Evolutionary conservation across 148 eudicot genomes (phyloP), one percentile per base, ranked within the genome.

Genomic region (Vaccinium myrtillus): DNA sequence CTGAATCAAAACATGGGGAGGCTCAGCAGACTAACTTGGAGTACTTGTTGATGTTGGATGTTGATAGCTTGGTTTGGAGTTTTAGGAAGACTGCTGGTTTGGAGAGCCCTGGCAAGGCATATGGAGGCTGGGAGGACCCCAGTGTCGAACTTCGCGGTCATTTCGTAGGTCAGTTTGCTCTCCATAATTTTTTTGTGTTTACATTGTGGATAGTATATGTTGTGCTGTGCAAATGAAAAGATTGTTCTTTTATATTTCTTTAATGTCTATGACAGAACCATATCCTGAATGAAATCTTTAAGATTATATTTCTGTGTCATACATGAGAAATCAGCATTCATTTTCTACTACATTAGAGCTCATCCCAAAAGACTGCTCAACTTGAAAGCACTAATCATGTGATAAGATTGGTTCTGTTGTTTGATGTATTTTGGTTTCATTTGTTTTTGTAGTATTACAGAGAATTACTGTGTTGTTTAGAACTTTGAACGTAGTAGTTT

Each of bases 101-200:
- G 89, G 82, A 89, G 14, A 90, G 94, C 19, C 89, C 89, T 19
- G 98, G 98, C 51, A 48, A 36, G 77, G 87, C 96, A 0, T 96
- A 95, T 86, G 96, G 93, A 56, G 99, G 98, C 2, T 96, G 99
- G 99, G 99, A 96, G 91, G 90, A 27, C 3, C 93, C 93, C 8
- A 49, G 75, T 43, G 8, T 75, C 5, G 95, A 97, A 86, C 95
- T 97, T 76, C 98, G 99, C 6, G 99, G 99, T 27, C 99, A 97
- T 88, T 95, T 97, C 87, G 99, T 96, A 32, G 99, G 99, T 96
- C n/a, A 39, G 92, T 91, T 81, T 69, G 8, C 74, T 30, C 74
- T 69, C 74, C 74, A 12, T 69, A 39, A 69, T 30, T 69, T 13
- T 69, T 27, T 69, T 69, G 70, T 14, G 39, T 27, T 69, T 27